Conservation (phyloP, 2,329 filamentous ascomycete genomes). For the Cytospora schulzeri region DNA sequence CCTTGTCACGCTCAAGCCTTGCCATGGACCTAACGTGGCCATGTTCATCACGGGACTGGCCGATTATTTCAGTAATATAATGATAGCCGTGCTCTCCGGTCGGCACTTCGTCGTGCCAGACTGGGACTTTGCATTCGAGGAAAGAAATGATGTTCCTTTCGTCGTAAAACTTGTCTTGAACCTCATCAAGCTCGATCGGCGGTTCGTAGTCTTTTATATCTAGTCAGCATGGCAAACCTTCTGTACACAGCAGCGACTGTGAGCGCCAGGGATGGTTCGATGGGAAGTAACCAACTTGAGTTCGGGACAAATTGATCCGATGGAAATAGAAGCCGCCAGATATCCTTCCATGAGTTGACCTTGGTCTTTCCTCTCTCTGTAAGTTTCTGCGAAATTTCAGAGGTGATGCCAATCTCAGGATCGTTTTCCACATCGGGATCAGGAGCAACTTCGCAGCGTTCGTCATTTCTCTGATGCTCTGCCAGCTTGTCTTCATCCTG, state of each 20-base stretch:
- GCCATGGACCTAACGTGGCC: background rate
- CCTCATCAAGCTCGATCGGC: conserved; percentile 6
- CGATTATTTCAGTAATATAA: background rate
- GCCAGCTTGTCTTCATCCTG: background rate
- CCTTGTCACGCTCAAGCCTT: background rate
- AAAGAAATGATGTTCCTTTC: background rate
- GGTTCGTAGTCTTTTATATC: background rate
- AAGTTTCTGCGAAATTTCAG: background rate
- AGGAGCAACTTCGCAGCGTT: background rate
- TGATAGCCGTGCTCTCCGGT: background rate
- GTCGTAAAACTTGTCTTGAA: background rate
- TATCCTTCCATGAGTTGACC: background rate
- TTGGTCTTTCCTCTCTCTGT: background rate
- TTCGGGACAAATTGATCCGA: background rate
- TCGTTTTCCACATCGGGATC: background rate
- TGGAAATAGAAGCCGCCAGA: conserved; percentile 7
- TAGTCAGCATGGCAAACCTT: background rate
- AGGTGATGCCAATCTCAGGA: conserved; percentile 15
- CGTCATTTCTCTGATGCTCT: background rate
- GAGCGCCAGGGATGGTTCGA: background rate
- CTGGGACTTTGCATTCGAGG: background rate
- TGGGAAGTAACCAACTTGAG: background rate
- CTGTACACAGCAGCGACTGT: background rate
- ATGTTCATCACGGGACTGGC: background rate
- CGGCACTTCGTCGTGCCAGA: too few species aligned